Base-by-base conservation (phyloP, 2,329 filamentous ascomycete species). In the Monosporascus sp. region DNA sequence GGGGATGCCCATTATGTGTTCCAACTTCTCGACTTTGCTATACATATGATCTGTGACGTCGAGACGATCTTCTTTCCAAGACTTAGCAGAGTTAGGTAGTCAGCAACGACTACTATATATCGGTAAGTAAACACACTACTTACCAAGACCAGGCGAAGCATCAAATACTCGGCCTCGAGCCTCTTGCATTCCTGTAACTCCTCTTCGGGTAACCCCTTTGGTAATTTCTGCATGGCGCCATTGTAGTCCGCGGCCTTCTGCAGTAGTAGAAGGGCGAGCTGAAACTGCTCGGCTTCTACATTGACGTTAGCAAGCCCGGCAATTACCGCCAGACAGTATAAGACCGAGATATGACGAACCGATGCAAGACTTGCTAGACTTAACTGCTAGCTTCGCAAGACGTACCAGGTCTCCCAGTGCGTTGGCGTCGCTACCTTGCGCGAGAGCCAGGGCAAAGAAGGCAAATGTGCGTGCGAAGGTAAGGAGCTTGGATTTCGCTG, bases 41-140 rank as follows among this genome's bases (percentile, higher is more conserved):
- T 87, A 92, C 76, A 94, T 84, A 67, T 90, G 84, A 52, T 96
- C 90, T 27, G 90, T 89, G 48, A 91, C 80, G 53, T 93, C 88
- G 16, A 88, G 75, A 41, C 86, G 82, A 41, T 82, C 77, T 64
- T 91, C 85, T 61, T 85, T 84, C 85, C 87, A 96, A 31, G 86
- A 81, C 90, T 93, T 57, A 24, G 37, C 49, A 36, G 34, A 43
- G 41, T 38, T 56, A 31, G 52, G 58, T 27, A 61, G 53, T 20
- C 31, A 34, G 31, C 31, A 5, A 34, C 9, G 14, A 14, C 31
- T 34, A 34, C 31, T 34, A 59, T 34, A 20, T 49, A 50, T 53
- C 58, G 48, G 54, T 52, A 48, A 56, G 51, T 31, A 14, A 49
- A 19, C 22, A 56, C 38, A 49, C 50, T 19, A 60, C 77, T 68